Base-by-base conservation (phyloP, 768 basidiomycete species). In the Suillus occidentalis region DNA sequence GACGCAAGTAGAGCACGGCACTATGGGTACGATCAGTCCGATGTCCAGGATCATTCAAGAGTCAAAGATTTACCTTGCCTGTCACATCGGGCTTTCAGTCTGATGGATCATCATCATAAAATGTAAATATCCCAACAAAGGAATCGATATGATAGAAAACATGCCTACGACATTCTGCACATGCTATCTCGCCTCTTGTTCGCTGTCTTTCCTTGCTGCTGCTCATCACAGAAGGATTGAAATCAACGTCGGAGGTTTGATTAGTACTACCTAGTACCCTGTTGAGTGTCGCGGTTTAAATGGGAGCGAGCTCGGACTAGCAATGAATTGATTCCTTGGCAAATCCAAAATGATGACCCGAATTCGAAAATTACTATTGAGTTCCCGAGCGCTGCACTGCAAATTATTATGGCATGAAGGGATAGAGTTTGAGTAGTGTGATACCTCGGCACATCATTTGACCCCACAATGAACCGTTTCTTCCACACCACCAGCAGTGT, bases 1-100 rank as follows among this genome's bases (percentile, higher is more conserved):
- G 18, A 84, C 76, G 64, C 84, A 85, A 42, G 85, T 83, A 18
- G 83, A 69, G 43, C 73, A 75, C 3, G 72, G 73, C 5, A 72
- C 72, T 76, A 4, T 31, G 64, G 65, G 40, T 31, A 66, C 42
- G 63, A 66, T 59, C 40, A 83, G 71, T 58, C 59, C 36, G 39
- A 34, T 62, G 63, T 65, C 28, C 57, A 57, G 20, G 60, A 63
- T 59, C 39, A 65, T 40, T 52, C 18, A 45, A 57, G 42, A 42
- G 43, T 55, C 64, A 31, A 40, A 25, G 40, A 40, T 28, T 60
- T 65, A 71, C 63, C 67, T 72, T 65, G 69, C 28, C 67, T 72
- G 65, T 75, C 68, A 61, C 73, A 75, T 65, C 70, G 66, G 57
- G 69, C 67, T 62, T 76, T 75, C 64, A 74, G 64, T 53, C 73